These are phyloP conservation scores for Solanum bulbocastanum DNA, from an alignment of 257 asterid genomes.

Conservation along the genomic window DNA sequence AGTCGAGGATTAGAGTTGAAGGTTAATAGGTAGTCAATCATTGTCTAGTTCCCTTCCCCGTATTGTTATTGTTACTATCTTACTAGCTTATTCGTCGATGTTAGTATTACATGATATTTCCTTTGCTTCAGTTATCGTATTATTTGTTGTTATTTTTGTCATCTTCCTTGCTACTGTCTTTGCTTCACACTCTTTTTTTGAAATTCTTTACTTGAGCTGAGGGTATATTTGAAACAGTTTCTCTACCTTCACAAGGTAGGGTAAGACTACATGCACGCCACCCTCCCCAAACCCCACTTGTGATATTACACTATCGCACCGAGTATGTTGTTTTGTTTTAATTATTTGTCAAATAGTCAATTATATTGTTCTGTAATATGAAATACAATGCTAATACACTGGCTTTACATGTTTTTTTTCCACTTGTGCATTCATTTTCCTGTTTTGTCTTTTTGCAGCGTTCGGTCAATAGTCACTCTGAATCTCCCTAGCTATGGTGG, in stretches of 20 bases:
- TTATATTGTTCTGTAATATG: background rate
- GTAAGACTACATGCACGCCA: background rate
- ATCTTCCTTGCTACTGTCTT: background rate
- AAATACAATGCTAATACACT: background rate
- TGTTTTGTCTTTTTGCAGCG: constrained; percentile 33
- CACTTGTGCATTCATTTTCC: background rate
- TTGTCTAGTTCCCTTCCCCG: background rate
- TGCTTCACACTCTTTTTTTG: background rate
- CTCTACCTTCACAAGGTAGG: background rate
- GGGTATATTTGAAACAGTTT: background rate
- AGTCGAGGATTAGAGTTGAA: background rate
- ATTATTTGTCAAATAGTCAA: background rate
- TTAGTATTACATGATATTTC: background rate
- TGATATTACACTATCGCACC: background rate
- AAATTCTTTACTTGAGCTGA: background rate
- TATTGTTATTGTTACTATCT: background rate
- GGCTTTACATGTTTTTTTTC: background rate
- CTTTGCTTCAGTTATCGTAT: background rate
- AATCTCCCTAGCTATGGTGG: constrained; percentile 95
- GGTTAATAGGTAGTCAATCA: background rate
- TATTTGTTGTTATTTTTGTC: background rate
- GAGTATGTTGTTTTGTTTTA: background rate
- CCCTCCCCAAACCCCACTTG: background rate
- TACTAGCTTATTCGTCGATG: background rate
- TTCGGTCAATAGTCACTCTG: constrained; percentile 84